Percentiles rank a stretch among this genome's conserved stretches.
Evolutionary conservation across 805 yeast genomes (phyloP).

Genomic region (Lipomyces japonicus): DNA sequence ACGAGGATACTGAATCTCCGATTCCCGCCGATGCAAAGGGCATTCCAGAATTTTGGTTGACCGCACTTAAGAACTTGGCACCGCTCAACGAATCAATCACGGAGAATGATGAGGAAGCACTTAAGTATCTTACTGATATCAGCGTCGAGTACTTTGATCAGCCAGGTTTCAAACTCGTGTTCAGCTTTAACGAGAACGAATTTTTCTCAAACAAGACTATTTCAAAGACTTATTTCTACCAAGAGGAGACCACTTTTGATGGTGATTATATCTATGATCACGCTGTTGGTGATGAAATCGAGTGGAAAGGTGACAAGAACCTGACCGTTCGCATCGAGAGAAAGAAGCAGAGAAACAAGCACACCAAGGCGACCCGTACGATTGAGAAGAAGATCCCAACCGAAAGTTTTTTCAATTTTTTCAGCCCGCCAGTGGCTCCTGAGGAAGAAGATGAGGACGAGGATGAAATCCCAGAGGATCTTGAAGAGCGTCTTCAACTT

Average conservation of each 20-base stretch:
- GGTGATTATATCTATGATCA: constrained; percentile 97
- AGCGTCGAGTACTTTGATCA: constrained; percentile 68
- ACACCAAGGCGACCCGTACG: constrained; percentile 93
- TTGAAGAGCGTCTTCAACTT: constrained; percentile 79
- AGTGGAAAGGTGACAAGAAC: constrained; percentile 76
- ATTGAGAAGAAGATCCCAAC: constrained; percentile 92
- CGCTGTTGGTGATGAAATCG: constrained; percentile 84
- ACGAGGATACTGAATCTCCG: constrained; percentile 43
- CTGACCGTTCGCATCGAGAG: constrained; percentile 84
- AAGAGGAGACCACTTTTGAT: constrained; percentile 86
- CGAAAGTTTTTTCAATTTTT: constrained; percentile 93
- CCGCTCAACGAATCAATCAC: constrained; percentile 79
- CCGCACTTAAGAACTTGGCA: constrained; percentile 83
- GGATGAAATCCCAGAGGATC: constrained; percentile 52
- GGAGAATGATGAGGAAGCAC: constrained; percentile 84
- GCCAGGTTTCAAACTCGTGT: constrained; percentile 86
- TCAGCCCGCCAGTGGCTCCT: constrained; percentile 85
- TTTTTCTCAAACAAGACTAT: constrained; percentile 70
- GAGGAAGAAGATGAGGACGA: constrained; percentile 53
- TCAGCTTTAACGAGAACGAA: constrained; percentile 72
- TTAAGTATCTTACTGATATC: constrained; percentile 63
- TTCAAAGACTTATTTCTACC: constrained; percentile 87
- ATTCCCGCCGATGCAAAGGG: constrained; percentile 52
- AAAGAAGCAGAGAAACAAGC: constrained; percentile 94
- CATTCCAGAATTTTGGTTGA: constrained; percentile 93